Conservation (phyloP, 208 protist genomes). For the Trypanosoma avium region DNA sequence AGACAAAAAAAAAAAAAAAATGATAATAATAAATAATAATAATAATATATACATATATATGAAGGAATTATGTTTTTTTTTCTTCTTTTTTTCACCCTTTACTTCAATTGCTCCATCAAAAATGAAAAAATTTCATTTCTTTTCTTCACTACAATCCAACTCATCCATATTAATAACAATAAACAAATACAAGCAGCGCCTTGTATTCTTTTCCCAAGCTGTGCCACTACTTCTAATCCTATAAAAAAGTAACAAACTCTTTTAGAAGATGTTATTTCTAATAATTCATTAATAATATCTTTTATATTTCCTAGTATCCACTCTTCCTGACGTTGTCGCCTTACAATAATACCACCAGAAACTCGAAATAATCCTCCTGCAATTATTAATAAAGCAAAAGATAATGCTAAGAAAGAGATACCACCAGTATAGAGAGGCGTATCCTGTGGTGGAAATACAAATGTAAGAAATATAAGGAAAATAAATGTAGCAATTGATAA, state of each 20-base stretch:
- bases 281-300: not conserved
- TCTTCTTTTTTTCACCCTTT: not conserved
- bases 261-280: not conserved
- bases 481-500: not conserved
- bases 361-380: constrained; percentile 13
- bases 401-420: constrained; percentile 4
- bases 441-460: constrained; percentile 8
- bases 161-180: constrained; percentile 13
- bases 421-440: not conserved
- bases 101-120: not conserved
- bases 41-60: constrained; percentile 1
- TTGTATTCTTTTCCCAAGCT: constrained; percentile 6
- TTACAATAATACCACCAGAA: constrained; percentile 13
- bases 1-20: not conserved
- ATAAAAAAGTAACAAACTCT: constrained; percentile 1
- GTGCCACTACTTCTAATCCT: constrained; percentile 9
- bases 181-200: constrained; percentile 7
- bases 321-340: constrained; percentile 12
- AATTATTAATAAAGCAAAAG: constrained; percentile 15
- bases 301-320: constrained; percentile 13
- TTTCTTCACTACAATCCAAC: constrained; percentile 9
- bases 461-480: constrained; percentile 17
- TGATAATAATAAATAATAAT: not conserved
- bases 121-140: not conserved
- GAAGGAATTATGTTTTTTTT: not conserved